Conservation (phyloP, 768 basidiomycete species). For the Cytidiella melzeri region DNA sequence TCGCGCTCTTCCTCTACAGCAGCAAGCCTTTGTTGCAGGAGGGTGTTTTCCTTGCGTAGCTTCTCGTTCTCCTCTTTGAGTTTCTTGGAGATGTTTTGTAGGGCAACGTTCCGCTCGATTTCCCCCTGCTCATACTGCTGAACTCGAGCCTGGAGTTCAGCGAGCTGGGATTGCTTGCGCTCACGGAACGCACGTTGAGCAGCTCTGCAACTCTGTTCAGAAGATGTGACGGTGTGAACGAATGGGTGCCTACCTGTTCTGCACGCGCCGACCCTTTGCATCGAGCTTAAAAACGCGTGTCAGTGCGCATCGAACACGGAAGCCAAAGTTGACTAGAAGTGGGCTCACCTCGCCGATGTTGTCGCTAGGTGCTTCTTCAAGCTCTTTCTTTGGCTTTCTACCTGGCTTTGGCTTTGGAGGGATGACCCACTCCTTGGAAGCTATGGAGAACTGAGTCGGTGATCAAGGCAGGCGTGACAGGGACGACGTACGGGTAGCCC, state of each 20-base stretch:
- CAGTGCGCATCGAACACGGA: slow-evolving; percentile 8
- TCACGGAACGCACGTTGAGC: slow-evolving; percentile 89
- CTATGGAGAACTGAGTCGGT: slow-evolving; percentile 30
- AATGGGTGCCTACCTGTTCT: slow-evolving; percentile 52
- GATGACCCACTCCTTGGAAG: slow-evolving; percentile 88
- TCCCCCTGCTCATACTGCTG: slow-evolving; percentile 88
- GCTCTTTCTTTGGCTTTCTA: slow-evolving; percentile 79
- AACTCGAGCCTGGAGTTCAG: slow-evolving; percentile 80
- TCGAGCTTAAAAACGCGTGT: slow-evolving; percentile 29
- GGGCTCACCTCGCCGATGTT: slow-evolving; percentile 46
- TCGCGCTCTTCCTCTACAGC: slow-evolving; percentile 22
- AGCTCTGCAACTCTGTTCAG: no score
- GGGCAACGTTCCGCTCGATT: slow-evolving; percentile 77
- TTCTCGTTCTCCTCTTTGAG: slow-evolving; percentile 83
- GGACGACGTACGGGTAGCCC: slow-evolving; percentile 61
- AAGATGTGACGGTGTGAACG: slow-evolving; percentile 11
- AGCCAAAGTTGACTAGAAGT: background rate
- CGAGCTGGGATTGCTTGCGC: slow-evolving; percentile 82
- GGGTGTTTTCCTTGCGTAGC: slow-evolving; percentile 60
- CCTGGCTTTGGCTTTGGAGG: slow-evolving; percentile 84
- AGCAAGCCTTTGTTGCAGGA: slow-evolving; percentile 41
- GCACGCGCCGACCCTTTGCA: slow-evolving; percentile 61
- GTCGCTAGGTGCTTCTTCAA: slow-evolving; percentile 24
- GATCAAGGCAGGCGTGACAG: background rate
- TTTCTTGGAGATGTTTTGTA: slow-evolving; percentile 77